Evolutionary conservation across 129 eudicot genomes (phyloP), one percentile per base, ranked within the genome.

Genomic region (Saussurea involucrata): DNA sequence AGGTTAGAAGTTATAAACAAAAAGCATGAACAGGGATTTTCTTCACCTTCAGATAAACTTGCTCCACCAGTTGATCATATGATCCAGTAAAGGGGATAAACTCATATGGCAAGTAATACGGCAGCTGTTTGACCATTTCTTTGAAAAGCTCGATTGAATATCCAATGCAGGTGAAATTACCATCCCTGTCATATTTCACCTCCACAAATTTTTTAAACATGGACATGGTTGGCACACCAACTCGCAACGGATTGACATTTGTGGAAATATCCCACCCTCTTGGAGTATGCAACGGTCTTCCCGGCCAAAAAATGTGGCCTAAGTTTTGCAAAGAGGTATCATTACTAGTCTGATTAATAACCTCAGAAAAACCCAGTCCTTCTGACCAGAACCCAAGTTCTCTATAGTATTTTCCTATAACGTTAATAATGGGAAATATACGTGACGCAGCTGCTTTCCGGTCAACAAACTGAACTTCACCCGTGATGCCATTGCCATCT

Each of bases 321-420:
- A 89, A 66, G 32, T 10, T 71, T 63, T 80, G 58, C 80, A 80
- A 73, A 24, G 79, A 79, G 49, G 73, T 70, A 64, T 67, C 44
- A 33, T 83, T 74, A 58, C 6, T 22, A 46, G 71, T 69, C 9
- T 49, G 65, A 25, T 71, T 76, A 57, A 58, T 33, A 71, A 40
- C 71, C 21, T 71, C 32, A 3, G 84, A 83, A 71, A 88, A 88
- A 44, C 89, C 89, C 2, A 69, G 66, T 72, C 80, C 86, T 31
- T 83, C 76, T 1, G 89, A 72, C 88, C 89, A 82, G n/a, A 86
- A 77, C 53, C 87, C 93, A 12, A 80, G 72, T 81, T 85, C 87
- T 49, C 49, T 76, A 22, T 82, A 75, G 61, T 87, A 75, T 68
- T 72, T 87, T 28, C 91, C 86, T 5, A 87, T 63, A 37, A 85